A percentile compares a stretch with the other conserved stretches of the same genome.
Conservation (phyloP, 495 filamentous ascomycete genomes). For the Penicillium crystallinum region DNA sequence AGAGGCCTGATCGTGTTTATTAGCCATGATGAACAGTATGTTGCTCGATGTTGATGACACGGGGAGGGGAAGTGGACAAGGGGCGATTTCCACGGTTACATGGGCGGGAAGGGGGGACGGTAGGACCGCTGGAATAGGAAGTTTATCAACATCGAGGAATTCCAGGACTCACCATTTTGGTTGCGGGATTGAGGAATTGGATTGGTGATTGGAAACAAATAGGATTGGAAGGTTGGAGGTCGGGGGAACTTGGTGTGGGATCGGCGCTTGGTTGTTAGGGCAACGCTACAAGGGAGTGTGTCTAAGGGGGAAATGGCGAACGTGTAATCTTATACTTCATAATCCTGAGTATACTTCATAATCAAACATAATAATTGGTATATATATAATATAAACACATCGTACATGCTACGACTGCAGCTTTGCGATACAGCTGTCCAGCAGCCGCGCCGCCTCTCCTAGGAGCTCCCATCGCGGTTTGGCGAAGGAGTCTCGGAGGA, state of each 20-base stretch:
- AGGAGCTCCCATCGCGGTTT: constrained; percentile 88
- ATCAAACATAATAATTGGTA: constrained; percentile 4
- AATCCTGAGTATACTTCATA: background rate
- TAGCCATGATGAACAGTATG: constrained; percentile 20
- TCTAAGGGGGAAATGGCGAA: no score
- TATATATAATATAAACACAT: constrained; percentile 10
- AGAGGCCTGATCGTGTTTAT: constrained; percentile 65
- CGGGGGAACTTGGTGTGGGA: constrained; percentile 11
- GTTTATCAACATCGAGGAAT: background rate
- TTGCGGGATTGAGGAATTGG: constrained; percentile 3
- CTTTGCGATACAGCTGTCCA: constrained; percentile 74
- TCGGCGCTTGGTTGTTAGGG: constrained; percentile 25
- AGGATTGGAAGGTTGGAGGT: constrained; percentile 4
- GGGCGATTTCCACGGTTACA: background rate
- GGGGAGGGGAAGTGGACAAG: background rate
- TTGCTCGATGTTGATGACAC: constrained; percentile 4
- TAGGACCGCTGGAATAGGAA: constrained; percentile 7
- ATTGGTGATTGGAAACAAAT: constrained; percentile 2
- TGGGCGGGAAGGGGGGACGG: background rate
- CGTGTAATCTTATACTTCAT: background rate
- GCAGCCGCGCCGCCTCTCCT: constrained; percentile 73
- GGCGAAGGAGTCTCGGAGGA: constrained; percentile 74
- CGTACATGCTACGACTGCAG: constrained; percentile 25
- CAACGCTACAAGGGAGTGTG: constrained; percentile 12
- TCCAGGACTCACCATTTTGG: constrained; percentile 11